Evolutionary conservation across 768 basidiomycete species (phyloP).

Genomic region (Leucocoprinus birnbaumii): DNA sequence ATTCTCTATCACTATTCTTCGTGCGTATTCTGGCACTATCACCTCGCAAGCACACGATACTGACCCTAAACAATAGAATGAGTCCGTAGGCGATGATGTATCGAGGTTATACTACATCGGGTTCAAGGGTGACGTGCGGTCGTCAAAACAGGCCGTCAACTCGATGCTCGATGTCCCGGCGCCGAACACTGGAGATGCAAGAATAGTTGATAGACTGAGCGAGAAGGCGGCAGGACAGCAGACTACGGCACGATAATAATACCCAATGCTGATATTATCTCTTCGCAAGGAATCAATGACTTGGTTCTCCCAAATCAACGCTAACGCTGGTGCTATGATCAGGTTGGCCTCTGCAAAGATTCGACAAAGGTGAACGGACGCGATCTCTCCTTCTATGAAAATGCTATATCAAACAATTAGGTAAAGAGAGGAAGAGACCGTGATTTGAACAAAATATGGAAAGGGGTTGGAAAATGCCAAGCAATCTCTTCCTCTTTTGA

Average conservation of each 20-base stretch:
- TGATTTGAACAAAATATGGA: too few relatives aligned
- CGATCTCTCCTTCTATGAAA: too few relatives aligned
- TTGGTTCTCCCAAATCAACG: too few relatives aligned
- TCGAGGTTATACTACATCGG: slow-evolving; percentile 78
- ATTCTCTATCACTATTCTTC: slow-evolving; percentile 74
- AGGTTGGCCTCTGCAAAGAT: too few relatives aligned
- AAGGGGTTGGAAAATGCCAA: too few relatives aligned
- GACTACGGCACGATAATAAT: slow-evolving; percentile 60
- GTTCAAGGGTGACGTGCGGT: slow-evolving; percentile 72
- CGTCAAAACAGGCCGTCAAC: slow-evolving; percentile 54
- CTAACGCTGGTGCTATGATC: too few relatives aligned
- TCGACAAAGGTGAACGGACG: too few relatives aligned
- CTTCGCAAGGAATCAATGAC: too few relatives aligned
- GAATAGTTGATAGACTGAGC: slow-evolving; percentile 54
- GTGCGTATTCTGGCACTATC: slow-evolving; percentile 47
- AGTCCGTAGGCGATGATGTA: slow-evolving; percentile 63
- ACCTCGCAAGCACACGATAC: not conserved
- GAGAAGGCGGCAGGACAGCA: slow-evolving; percentile 59
- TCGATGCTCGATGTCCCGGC: slow-evolving; percentile 73
- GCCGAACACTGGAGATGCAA: slow-evolving; percentile 75
- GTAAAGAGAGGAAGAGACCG: too few relatives aligned
- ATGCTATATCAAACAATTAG: too few relatives aligned
- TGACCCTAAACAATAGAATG: slow-evolving; percentile 39
- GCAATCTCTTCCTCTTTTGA: too few relatives aligned
- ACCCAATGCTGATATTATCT: not conserved